phyloP scores from a whole-genome alignment of 1,139 yeast species.

The Hemisphaericaspora subhashii region DNA sequence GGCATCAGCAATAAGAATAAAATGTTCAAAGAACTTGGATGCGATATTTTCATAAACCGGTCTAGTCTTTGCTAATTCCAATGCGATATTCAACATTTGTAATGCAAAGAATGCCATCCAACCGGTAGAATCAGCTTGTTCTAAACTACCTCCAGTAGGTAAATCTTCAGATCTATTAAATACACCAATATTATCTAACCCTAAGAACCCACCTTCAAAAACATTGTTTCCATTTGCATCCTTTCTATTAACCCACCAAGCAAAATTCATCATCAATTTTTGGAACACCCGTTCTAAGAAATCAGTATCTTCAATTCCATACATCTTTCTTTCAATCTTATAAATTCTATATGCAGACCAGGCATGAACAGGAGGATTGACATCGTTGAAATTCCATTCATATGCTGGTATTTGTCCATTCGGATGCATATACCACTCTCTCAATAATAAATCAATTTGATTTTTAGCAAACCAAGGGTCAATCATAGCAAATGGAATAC shows the following conservation, averaged over 20 bases:
- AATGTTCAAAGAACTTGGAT: slow-evolving; percentile 93
- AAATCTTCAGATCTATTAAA: slow-evolving; percentile 93
- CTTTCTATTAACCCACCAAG: slow-evolving; percentile 98
- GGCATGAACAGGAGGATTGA: slow-evolving; percentile 97
- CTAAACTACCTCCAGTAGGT: slow-evolving; percentile 90
- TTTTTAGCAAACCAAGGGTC: slow-evolving; percentile 93
- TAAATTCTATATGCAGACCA: slow-evolving; percentile 94
- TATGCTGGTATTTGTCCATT: slow-evolving; percentile 98
- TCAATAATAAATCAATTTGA: slow-evolving; percentile 80
- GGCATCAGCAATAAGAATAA: slow-evolving; percentile 89
- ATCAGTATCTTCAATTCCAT: slow-evolving; percentile 77
- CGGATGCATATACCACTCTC: slow-evolving; percentile 99
- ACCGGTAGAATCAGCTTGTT: slow-evolving; percentile 96
- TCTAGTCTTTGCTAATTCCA: slow-evolving; percentile 81
- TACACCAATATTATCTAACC: slow-evolving; percentile 90
- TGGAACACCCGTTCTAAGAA: slow-evolving; percentile 92
- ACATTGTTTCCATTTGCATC: slow-evolving; percentile 87
- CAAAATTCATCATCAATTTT: slow-evolving; percentile 82
- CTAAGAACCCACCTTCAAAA: slow-evolving; percentile 94
- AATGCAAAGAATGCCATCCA: slow-evolving; percentile 97
- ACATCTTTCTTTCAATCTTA: slow-evolving; percentile 86
- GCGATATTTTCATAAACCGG: slow-evolving; percentile 94
- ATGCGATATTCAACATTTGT: slow-evolving; percentile 91
- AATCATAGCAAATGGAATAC: slow-evolving; percentile 90
- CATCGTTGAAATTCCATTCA: slow-evolving; percentile 96